phyloP scores from a whole-genome alignment of 148 eudicot genomes.

The Vaccinium macrocarpon region DNA sequence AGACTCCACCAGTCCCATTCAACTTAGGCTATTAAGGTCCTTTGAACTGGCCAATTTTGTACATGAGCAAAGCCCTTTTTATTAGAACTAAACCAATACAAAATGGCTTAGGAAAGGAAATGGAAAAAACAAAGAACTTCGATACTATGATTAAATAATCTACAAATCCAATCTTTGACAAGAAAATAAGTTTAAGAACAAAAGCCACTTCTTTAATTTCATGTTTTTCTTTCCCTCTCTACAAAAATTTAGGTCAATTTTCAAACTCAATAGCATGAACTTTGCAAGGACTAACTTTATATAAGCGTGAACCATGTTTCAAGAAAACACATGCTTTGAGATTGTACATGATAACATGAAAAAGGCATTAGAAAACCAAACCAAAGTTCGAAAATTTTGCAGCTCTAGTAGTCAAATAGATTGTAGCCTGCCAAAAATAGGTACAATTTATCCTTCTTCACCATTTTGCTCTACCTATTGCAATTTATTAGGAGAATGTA shows the following conservation, averaged over 20 bases:
- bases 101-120: not conserved
- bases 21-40: not conserved
- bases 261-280: not conserved
- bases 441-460: not conserved
- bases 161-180: slow-evolving; percentile 1
- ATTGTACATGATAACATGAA: not conserved
- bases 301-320: not conserved
- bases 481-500: not conserved
- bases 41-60: not conserved
- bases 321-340: not conserved
- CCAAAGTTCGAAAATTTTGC: not conserved
- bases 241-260: not conserved
- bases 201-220: too few relatives aligned
- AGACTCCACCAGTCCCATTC: not conserved
- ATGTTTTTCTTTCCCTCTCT: not conserved
- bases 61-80: not conserved
- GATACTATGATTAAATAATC: not conserved
- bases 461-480: slow-evolving; percentile 1
- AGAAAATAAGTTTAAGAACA: not conserved
- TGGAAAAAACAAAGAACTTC: not conserved
- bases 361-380: slow-evolving; percentile 9
- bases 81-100: not conserved
- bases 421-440: not conserved
- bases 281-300: not conserved
- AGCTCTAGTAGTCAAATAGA: not conserved